phyloP scores from a whole-genome alignment of 1,284 basidiomycete species.

The Cutaneotrichosporon daszewskae region DNA sequence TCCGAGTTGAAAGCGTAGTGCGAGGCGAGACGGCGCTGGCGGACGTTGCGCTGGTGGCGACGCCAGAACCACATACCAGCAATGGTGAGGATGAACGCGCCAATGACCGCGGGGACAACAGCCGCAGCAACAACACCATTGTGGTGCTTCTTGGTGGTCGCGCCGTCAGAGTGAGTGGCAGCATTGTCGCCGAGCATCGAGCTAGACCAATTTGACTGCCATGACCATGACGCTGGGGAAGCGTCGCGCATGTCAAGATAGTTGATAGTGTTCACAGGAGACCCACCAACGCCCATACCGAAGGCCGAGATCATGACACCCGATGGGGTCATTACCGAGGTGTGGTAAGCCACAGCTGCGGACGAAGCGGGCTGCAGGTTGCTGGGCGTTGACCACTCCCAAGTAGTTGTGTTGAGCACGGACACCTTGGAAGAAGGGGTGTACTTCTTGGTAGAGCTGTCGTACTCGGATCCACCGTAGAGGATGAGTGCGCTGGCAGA shows the following conservation, averaged over 20 bases:
- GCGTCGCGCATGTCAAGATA: conserved; percentile 46
- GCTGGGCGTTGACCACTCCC: conserved; percentile 41
- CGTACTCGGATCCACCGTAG: conserved; percentile 36
- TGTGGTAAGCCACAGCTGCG: conserved; percentile 40
- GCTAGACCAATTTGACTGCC: conserved; percentile 39
- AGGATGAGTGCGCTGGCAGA: conserved; percentile 36
- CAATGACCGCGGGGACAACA: conserved; percentile 37
- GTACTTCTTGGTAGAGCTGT: conserved; percentile 18
- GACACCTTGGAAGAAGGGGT: conserved; percentile 29
- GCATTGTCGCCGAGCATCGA: conserved; percentile 30
- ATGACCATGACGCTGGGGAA: conserved; percentile 29
- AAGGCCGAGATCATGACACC: conserved; percentile 48
- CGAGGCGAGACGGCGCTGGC: conserved; percentile 42
- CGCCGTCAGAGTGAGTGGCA: conserved; percentile 3
- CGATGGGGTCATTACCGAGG: conserved; percentile 43
- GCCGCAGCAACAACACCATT: conserved; percentile 32
- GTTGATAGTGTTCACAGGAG: conserved; percentile 29
- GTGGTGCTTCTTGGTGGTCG: conserved; percentile 5
- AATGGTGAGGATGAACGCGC: conserved; percentile 29
- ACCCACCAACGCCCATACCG: conserved; percentile 31
- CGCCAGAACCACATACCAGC: conserved; percentile 35
- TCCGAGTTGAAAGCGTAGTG: conserved; percentile 45
- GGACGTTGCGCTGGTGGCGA: conserved; percentile 33
- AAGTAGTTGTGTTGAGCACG: conserved; percentile 42
- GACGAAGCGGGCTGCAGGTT: conserved; percentile 38